Evolutionary conservation across 768 basidiomycete species (phyloP), one percentile per base, ranked within the genome.

Genomic region (Boletus sp.): DNA sequence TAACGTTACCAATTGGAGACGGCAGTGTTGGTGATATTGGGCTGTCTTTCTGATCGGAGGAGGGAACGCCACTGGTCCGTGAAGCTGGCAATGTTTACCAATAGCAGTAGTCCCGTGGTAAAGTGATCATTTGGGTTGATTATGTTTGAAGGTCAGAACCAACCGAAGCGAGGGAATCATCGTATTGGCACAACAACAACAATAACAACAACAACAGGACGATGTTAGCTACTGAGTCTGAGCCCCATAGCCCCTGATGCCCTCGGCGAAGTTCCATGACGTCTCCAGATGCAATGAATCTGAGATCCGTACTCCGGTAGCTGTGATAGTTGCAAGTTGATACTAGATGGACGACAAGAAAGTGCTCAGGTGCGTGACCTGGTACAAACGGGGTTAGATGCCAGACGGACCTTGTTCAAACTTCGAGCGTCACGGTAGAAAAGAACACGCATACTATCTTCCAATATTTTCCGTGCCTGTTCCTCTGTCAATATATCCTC

Each of bases 391-490:
- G 29, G 32, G 44, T 13, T 6, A 27, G 25, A 19, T 15, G 43
- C 25, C 21, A 25, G 41, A 66, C 78, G 32, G 58, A 92, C 95
- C 83, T 98, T 97, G 80, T 98, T 90, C 70, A 95, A 75, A 76
- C 90, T 93, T 61, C 96, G 80, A 7, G 96, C 96, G 64, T 99
- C 97, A 41, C 97, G 84, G 74, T 99, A 99, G 74, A 87, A 98
- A 45, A 99, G 80, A 15, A 98, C 94, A 60, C 85, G 84, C 87
- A 99, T 91, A 68, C 88, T 85, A 47, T 89, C 83, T 64, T 89
- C 83, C 50, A 99, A 67, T 55, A 98, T 87, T 63, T 79, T 75
- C 25, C 79, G 75, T 15, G 93, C 97, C 53, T 93, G 83, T 37
- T 85, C 86, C 64, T 90, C 88, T 2, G 87, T 87, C 52, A 98